A percentile compares a stretch with the other conserved stretches of the same genome.
Conservation (phyloP, 2,329 filamentous ascomycete species). For the Fonsecaea erecta region DNA sequence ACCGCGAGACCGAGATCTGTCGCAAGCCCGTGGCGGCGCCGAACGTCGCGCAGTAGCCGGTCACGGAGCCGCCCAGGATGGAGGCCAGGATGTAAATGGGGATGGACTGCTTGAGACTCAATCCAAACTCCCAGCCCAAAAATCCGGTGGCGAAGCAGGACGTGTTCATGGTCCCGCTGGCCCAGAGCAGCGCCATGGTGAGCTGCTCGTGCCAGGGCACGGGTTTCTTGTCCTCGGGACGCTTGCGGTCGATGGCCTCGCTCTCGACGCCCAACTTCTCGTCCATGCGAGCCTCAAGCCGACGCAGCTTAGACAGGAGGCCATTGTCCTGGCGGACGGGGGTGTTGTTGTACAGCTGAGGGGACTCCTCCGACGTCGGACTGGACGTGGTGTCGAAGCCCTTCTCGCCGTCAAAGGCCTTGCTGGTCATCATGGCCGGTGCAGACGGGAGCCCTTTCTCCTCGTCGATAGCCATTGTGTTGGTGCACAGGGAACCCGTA, state of each 20-base stretch:
- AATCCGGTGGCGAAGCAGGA: slow-evolving; percentile 44
- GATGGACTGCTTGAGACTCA: slow-evolving; percentile 38
- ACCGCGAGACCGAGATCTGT: slow-evolving; percentile 40
- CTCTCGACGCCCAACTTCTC: slow-evolving; percentile 54
- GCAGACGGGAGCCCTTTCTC: not conserved
- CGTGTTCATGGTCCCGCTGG: slow-evolving; percentile 50
- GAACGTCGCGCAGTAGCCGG: slow-evolving; percentile 40
- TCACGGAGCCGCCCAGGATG: slow-evolving; percentile 36
- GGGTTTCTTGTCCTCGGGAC: slow-evolving; percentile 50
- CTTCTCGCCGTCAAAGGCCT: slow-evolving; percentile 23
- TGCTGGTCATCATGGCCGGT: not conserved
- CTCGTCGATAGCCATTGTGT: not conserved
- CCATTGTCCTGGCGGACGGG: slow-evolving; percentile 29
- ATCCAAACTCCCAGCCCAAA: slow-evolving; percentile 39
- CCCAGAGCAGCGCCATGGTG: slow-evolving; percentile 53
- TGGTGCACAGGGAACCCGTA: not conserved
- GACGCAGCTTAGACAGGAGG: slow-evolving; percentile 31
- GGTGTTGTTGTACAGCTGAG: slow-evolving; percentile 31
- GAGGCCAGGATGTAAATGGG: slow-evolving; percentile 38
- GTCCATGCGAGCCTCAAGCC: slow-evolving; percentile 50
- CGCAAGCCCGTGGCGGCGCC: slow-evolving; percentile 46
- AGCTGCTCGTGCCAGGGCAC: slow-evolving; percentile 45
- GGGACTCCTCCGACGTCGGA: not conserved
- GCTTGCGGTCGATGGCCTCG: slow-evolving; percentile 54
- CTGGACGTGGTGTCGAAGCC: slow-evolving; percentile 13